Conservation (phyloP, 306 rosid species). For the Abrus pulchellus region DNA sequence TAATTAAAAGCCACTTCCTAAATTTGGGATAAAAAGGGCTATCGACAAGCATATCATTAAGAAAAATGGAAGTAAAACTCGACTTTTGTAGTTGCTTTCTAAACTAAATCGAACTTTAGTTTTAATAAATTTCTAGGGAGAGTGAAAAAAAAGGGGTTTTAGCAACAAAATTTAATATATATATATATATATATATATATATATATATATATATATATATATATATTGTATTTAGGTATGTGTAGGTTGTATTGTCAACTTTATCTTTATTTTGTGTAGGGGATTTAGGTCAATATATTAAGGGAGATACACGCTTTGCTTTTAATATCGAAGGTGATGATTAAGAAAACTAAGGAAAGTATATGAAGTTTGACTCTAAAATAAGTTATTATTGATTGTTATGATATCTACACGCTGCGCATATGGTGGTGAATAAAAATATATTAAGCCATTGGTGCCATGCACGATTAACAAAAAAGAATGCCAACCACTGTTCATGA, state of each 20-base stretch:
- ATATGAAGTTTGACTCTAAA: constrained; percentile 33
- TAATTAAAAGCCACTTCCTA: too few relatives aligned
- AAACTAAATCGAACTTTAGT: too few relatives aligned
- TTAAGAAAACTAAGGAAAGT: constrained; percentile 13
- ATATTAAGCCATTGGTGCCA: constrained; percentile 20
- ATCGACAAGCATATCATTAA: too few relatives aligned
- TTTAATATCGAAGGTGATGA: neutral
- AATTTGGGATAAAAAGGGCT: too few relatives aligned
- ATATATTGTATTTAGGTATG: too few relatives aligned
- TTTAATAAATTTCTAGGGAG: too few relatives aligned
- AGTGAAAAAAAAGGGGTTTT: too few relatives aligned
- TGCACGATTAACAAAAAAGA: constrained; percentile 27
- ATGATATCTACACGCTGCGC: constrained; percentile 7
- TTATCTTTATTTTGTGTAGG: neutral
- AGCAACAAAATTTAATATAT: too few relatives aligned
- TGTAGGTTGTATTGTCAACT: neutral
- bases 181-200: too few relatives aligned
- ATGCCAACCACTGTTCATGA: constrained; percentile 16
- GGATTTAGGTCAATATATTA: neutral
- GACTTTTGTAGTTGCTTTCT: too few relatives aligned
- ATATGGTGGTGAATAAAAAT: constrained; percentile 22
- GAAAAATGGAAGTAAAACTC: too few relatives aligned
- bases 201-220: too few relatives aligned
- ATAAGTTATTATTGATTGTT: constrained; percentile 26
- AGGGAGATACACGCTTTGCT: neutral